Evolutionary conservation across 1,139 yeast genomes (phyloP).

Genomic region (Barnettozyma hawaiiensis): DNA sequence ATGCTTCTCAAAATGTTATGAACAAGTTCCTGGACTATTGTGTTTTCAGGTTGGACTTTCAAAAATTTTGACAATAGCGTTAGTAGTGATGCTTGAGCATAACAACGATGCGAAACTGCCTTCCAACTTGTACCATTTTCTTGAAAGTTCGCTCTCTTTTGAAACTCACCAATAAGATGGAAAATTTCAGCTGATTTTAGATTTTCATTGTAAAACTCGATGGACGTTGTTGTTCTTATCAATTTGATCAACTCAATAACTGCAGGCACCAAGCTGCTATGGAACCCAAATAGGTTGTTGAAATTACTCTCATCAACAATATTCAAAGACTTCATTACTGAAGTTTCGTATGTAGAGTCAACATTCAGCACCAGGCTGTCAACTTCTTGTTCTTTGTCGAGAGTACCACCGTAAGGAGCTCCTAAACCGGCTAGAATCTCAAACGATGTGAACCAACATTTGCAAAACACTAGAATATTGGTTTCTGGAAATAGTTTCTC

Average conservation of each 20-base stretch:
- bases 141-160: not conserved
- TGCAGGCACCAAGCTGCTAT: not conserved
- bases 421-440: conserved; percentile 66
- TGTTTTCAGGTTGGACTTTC: not conserved
- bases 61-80: not conserved
- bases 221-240: not conserved
- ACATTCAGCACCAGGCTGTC: not conserved
- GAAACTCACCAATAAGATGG: not conserved
- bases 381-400: not conserved
- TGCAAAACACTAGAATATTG: conserved; percentile 51
- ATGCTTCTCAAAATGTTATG: not conserved
- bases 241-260: not conserved
- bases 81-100: not conserved
- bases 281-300: not conserved
- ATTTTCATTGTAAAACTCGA: not conserved
- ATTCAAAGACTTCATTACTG: not conserved
- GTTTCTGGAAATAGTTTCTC: conserved; percentile 27
- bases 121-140: not conserved
- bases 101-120: not conserved
- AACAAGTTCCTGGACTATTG: not conserved
- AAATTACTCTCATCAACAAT: not conserved
- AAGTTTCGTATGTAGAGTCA: not conserved
- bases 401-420: conserved; percentile 39
- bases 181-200: not conserved
- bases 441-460: conserved; percentile 64